Base-by-base conservation (phyloP, 257 asterid species). In the Solanum microdontum region DNA sequence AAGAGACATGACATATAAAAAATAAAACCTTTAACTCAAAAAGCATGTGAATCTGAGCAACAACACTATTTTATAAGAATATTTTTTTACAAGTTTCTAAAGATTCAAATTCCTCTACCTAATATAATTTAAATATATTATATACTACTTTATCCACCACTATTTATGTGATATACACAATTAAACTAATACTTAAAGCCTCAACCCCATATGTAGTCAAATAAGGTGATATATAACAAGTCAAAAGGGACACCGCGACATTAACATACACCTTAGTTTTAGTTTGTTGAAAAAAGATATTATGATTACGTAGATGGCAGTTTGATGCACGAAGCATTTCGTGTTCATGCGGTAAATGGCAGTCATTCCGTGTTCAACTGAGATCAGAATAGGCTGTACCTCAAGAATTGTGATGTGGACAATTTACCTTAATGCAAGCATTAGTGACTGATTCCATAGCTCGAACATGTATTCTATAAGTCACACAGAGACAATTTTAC, bases 401-500 rank as follows among this genome's bases (percentile, higher is more conserved):
- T 48, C 60, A 6, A 48, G 3, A 58, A 58, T 19, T 55, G 11
- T 19, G 66, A 19, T 19, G 4, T 55, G 0, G 24, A 55, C n/a
- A 55, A 7, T 55, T 55, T 55, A 17, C 1, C 5, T 55, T 7
- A 19, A 58, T 58, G 1, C 64, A 55, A 19, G 26, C 23, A 58
- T 3, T 21, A 58, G 11, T 19, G 66, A 19, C 2, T 1, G 5
- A 58, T 58, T 58, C 0, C 26, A 58, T 19, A 3, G 17, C 10
- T 11, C 36, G 9, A 26, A 28, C 23, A 12, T 13, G 0, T n/a
- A 11, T n/a, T 1, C 0, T 64, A 64, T n/a, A n/a, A 1, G 2
- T 64, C 15, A n/a, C 2, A 69, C 3, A 13, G 0, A 69, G 11
- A 28, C 0, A 30, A 69, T 6, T 28, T 69, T 26, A 17, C 0